Base-by-base conservation (phyloP, 2,329 filamentous ascomycete species). In the Colletotrichum higginsianum region DNA sequence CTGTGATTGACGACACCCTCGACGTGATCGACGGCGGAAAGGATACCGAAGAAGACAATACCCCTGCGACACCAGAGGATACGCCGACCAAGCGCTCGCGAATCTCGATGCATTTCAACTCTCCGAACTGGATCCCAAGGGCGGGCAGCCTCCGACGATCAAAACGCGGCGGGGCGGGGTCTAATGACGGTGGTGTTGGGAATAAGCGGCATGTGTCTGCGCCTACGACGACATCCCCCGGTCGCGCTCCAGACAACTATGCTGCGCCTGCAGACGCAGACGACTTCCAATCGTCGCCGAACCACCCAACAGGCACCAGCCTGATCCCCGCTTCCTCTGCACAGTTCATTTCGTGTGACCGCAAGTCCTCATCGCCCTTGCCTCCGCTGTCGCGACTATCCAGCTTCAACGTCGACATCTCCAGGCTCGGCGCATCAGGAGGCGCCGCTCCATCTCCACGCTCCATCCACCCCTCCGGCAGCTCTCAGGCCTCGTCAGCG, bases 81-180 rank as follows among this genome's bases (percentile, higher is more conserved):
- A 84, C 84, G 2, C 83, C 84, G 2, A 82, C 84, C 9, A 86
- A 84, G 75, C 82, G 79, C 61, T 81, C 86, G 15, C 84, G 83
- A 65, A 81, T 89, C 35, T 91, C 90, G 18, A 87, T 89, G 84
- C 88, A 90, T 66, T 89, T 92, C 71, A 84, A 84, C 71, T 88
- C 89, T 2, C 85, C 89, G 18, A 84, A 82, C 61, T 91, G 89
- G 88, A 87, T 90, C 73, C 81, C 87, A 44, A 87, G 83, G 77
- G 84, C 86, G 11, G 86, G 88, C 66, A 91, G 89, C 79, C 77
- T 91, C 64, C 86, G 88, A 60, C 86, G 86, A 26, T 81, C 85
- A 40, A 91, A 90, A 79, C 84, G 86, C 71, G 84, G 83, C 71
- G 84, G 83, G 70, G 80, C 81, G 72, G 82, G 85, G 64, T 78